Evolutionary conservation across 2,329 filamentous ascomycete species (phyloP), one percentile per base, ranked within the genome.

Genomic region (Blumeriella jaapii): DNA sequence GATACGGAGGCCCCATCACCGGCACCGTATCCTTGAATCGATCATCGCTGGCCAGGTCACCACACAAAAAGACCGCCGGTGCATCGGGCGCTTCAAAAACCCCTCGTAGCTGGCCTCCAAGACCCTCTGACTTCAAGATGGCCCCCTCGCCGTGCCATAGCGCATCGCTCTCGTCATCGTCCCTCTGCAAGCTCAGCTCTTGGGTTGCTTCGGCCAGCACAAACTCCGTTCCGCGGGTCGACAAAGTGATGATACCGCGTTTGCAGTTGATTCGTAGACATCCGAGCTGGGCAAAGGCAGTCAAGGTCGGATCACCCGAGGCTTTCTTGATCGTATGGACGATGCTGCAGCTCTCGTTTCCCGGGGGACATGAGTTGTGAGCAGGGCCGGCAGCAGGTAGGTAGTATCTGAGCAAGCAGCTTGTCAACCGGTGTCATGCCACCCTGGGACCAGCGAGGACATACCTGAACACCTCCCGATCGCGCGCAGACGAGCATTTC

Each of bases 231-330:
- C 37, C 37, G 16, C 39, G 31, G 3, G 46, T 41, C 6, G 49
- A 43, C 1, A 55, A 39, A 17, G 61, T 64, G 14, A 71, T 60
- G 43, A 71, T 58, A 22, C 57, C 61, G 9, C 67, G 60, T 38
- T 62, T 61, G 15, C 60, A 60, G 25, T 61, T 56, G 36, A 72
- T 53, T 2, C 66, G 59, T 10, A 71, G 53, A 1, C 65, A 60
- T 9, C 61, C 64, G 11, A 73, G 58, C 48, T 72, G 68, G 2
- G 68, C 57, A 41, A 63, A 60, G 2, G 61, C 59, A 2, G 59
- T 59, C 14, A 69, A 56, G 29, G 57, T 59, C 2, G 62, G 61
- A 50, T 63, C 67, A 30, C 29, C 38, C 2, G 51, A 46, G 12
- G 50, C 33, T 37, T 28, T 38, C 19, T 35, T 35, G 6, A n/a